Evolutionary conservation across 495 filamentous ascomycete species (phyloP).

Genomic region (Copromyces sp.): DNA sequence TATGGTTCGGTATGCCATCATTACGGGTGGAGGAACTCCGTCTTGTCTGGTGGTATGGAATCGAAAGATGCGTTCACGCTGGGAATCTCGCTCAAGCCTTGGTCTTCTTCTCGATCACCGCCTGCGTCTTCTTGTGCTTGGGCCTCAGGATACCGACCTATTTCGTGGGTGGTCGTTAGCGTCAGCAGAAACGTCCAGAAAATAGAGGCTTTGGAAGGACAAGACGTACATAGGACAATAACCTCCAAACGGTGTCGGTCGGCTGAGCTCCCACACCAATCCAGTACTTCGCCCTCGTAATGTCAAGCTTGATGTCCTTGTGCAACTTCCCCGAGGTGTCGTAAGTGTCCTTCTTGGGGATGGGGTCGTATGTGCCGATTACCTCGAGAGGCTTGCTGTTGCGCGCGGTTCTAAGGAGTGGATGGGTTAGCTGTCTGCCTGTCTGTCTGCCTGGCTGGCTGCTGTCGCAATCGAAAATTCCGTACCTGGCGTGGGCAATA

Average conservation of each 20-base stretch:
- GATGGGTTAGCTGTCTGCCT: conserved; percentile 5
- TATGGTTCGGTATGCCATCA: neutral
- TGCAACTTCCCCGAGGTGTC: conserved; percentile 55
- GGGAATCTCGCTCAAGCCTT: neutral
- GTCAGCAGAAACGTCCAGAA: neutral
- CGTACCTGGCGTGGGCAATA: conserved; percentile 86
- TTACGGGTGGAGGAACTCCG: neutral
- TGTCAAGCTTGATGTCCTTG: conserved; percentile 88
- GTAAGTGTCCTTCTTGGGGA: conserved; percentile 61
- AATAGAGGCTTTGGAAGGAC: neutral
- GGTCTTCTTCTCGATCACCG: neutral
- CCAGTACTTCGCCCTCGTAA: conserved; percentile 80
- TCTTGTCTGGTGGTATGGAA: neutral
- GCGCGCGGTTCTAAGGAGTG: conserved; percentile 52
- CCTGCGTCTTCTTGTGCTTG: neutral
- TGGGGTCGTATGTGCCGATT: conserved; percentile 86
- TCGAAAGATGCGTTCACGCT: neutral
- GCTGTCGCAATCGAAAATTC: conserved; percentile 1
- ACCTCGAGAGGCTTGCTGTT: conserved; percentile 87
- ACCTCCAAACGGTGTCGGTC: conserved; percentile 74
- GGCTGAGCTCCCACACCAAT: conserved; percentile 93
- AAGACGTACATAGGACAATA: conserved; percentile 69
- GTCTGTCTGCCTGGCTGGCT: neutral
- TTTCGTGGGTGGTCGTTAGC: neutral
- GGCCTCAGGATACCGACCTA: neutral